phyloP scores from a whole-genome alignment of 441 rosid genomes.

The Codiaeum variegatum region DNA sequence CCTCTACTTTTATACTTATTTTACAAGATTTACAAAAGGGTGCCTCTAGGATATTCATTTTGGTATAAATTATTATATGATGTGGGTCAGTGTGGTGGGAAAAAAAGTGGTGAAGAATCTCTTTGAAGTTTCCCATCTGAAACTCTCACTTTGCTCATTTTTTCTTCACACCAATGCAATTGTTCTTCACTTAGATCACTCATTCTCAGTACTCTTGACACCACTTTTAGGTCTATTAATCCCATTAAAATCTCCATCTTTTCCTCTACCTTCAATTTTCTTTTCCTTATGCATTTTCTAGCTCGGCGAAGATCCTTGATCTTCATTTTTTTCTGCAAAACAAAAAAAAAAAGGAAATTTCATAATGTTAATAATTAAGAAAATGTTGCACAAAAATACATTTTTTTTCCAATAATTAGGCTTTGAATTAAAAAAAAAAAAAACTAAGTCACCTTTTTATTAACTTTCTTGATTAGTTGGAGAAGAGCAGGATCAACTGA shows the following conservation, averaged over 20 bases:
- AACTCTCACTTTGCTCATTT: constrained; percentile 84
- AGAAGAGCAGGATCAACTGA: constrained; percentile 81
- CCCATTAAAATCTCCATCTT: constrained; percentile 90
- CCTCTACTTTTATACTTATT: neutral
- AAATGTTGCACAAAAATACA: no score
- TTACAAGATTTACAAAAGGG: constrained; percentile 28
- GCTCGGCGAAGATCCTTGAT: constrained; percentile 68
- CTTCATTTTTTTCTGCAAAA: constrained; percentile 67
- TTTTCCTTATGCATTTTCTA: constrained; percentile 68
- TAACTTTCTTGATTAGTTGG: constrained; percentile 74
- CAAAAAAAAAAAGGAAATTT: neutral
- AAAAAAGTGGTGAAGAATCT: constrained; percentile 83
- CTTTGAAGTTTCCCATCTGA: constrained; percentile 72
- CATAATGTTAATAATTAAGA: neutral
- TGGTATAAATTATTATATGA: neutral
- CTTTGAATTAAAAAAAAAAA: neutral
- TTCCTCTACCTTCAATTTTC: constrained; percentile 57
- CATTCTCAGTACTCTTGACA: constrained; percentile 84
- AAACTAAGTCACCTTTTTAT: constrained; percentile 52
- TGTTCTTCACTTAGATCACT: constrained; percentile 59
- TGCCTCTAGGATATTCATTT: constrained; percentile 36
- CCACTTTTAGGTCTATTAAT: constrained; percentile 76
- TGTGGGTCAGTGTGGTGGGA: constrained; percentile 78
- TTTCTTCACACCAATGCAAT: constrained; percentile 91
- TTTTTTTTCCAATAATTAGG: no score